Conservation (phyloP, 805 yeast genomes). For the Candida ovalis region DNA sequence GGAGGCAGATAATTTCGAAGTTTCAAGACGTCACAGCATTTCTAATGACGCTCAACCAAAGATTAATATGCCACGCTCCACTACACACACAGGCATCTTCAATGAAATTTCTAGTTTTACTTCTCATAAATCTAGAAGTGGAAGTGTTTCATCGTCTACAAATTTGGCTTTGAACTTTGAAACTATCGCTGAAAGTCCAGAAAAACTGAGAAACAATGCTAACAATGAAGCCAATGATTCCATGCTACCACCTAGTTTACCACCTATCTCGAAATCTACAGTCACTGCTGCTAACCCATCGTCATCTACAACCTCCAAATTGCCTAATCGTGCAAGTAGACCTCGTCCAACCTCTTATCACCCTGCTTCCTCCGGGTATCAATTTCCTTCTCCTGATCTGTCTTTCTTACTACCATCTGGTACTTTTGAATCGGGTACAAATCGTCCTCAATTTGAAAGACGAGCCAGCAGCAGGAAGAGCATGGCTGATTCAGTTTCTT, state of each 20-base stretch:
- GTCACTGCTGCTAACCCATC: conserved; percentile 16
- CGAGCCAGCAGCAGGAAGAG: conserved; percentile 13
- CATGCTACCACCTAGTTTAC: conserved; percentile 25
- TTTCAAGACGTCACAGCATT: conserved; percentile 30
- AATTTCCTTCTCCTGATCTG: conserved; percentile 27
- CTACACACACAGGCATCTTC: conserved; percentile 20
- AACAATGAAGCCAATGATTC: conserved; percentile 2
- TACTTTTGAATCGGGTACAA: conserved; percentile 20
- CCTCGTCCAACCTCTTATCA: conserved; percentile 86
- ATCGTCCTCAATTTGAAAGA: conserved; percentile 18
- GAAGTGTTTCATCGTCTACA: conserved; percentile 12
- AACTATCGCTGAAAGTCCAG: conserved; percentile 46
- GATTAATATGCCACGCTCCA: conserved; percentile 30
- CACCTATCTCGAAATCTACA: conserved; percentile 21
- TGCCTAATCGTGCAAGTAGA: conserved; percentile 40
- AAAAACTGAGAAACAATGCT: conserved; percentile 11
- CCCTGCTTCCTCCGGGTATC: conserved; percentile 46
- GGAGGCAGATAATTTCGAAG: conserved; percentile 48
- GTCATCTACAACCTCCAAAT: conserved; percentile 38
- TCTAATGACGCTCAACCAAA: conserved; percentile 16
- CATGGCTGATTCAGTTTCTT: conserved; percentile 13
- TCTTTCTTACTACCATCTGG: conserved; percentile 27
- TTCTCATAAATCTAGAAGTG: conserved; percentile 13
- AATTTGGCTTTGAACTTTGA: conserved; percentile 29
- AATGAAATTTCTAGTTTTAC: conserved; percentile 7